Percentiles rank a stretch among this genome's conserved stretches.
Evolutionary conservation across 2,329 filamentous ascomycete species (phyloP).

Genomic region (Aspergillus latus): DNA sequence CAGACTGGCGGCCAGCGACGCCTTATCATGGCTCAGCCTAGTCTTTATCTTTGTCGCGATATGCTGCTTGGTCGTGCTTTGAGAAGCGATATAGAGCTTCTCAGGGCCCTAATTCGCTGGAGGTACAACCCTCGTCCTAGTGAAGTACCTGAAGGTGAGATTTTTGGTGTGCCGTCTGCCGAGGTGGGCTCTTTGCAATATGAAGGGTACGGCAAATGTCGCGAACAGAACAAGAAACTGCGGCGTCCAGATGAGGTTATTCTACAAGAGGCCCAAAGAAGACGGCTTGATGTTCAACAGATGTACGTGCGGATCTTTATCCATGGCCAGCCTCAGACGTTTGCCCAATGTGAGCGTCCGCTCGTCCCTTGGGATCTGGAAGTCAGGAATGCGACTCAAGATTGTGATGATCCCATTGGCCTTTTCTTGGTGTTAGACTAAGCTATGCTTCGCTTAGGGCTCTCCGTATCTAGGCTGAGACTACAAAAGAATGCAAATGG

Average conservation of each 20-base stretch:
- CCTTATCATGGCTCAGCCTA: constrained; percentile 61
- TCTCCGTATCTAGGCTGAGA: no score
- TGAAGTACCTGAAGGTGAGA: constrained; percentile 22
- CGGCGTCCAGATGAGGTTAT: constrained; percentile 60
- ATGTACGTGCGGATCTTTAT: constrained; percentile 59
- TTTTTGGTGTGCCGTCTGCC: constrained; percentile 54
- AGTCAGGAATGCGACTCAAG: background rate
- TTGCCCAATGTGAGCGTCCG: constrained; percentile 1
- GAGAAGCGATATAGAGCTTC: constrained; percentile 50
- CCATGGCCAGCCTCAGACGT: background rate
- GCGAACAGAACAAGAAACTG: constrained; percentile 41
- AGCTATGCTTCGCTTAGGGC: background rate
- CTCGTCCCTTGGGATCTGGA: constrained; percentile 14
- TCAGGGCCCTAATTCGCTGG: constrained; percentile 61
- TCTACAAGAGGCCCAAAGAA: constrained; percentile 53
- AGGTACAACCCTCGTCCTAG: constrained; percentile 43
- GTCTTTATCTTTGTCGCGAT: constrained; percentile 58
- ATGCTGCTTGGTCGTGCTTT: constrained; percentile 55
- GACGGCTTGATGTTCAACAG: constrained; percentile 16
- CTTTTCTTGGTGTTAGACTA: background rate
- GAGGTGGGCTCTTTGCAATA: constrained; percentile 53
- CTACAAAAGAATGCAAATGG: no score
- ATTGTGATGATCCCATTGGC: background rate
- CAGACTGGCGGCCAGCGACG: constrained; percentile 51
- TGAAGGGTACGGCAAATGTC: constrained; percentile 33